Evolutionary conservation across 805 yeast species (phyloP), one percentile per base, ranked within the genome.

Genomic region (Debaryomyces prosopidis): DNA sequence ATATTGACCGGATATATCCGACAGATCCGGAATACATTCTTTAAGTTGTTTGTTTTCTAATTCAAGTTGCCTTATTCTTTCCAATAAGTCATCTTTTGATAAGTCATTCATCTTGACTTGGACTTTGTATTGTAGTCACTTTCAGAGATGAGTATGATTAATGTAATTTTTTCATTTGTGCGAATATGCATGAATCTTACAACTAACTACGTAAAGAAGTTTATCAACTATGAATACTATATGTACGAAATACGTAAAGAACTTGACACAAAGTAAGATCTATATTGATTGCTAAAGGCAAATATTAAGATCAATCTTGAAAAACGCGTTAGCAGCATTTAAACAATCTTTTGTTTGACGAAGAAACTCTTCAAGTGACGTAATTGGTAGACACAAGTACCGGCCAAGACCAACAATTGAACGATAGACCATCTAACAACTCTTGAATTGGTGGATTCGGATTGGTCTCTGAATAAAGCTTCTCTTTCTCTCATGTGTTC

Each of bases 291-390:
- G 26, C 26, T 23, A 10, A 23, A 23, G 5, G 26, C 9, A 4
- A 23, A 23, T 23, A 23, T 23, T 10, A 23, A 23, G 26, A 7
- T 23, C 26, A 23, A 23, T 23, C 26, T 4, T 10, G 9, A 23
- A 23, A 23, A 23, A 23, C 26, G 26, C 26, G 26, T 23, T 23
- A 23, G 9, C 26, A 23, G 26, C 26, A 4, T 26, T 66, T 72
- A 88, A 15, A 89, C 84, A 48, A 89, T 80, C 71, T 90, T 90
- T 62, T 89, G 96, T 69, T 89, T 89, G 49, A 88, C 84, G 62
- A 89, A 89, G 79, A 89, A 89, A 35, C 82, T 68, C 68, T 86
- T 86, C 68, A 90, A 77, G 58, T 87, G 90, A 44, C 76, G 76
- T 63, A 90, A 68, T 69, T 90, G 96, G 76, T 87, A 81, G 34